Conservation (phyloP, 2,329 filamentous ascomycete species). For the Aureobasidium leucospermi region DNA sequence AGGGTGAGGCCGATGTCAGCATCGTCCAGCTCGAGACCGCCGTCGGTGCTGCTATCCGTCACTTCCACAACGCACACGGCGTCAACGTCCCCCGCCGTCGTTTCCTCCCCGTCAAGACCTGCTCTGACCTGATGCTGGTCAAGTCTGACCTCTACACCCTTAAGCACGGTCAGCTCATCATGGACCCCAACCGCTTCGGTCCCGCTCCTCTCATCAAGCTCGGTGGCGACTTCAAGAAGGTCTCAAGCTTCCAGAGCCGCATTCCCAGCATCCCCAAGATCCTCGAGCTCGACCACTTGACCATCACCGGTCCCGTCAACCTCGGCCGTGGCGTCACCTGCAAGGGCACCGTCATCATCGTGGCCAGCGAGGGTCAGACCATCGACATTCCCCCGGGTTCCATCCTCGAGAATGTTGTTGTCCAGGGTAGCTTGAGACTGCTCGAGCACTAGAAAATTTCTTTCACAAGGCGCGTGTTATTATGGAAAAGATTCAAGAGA, state of each 20-base stretch:
- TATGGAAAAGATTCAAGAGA: conserved; percentile 10
- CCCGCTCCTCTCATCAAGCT: conserved; percentile 98
- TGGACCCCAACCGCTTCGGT: conserved; percentile 93
- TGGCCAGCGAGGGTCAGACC: conserved; percentile 93
- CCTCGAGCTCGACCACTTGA: conserved; percentile 87
- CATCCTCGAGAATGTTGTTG: conserved; percentile 96
- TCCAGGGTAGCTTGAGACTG: conserved; percentile 85
- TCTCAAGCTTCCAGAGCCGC: conserved; percentile 88
- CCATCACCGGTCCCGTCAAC: conserved; percentile 96
- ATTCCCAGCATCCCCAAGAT: conserved; percentile 86
- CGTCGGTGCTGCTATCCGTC: conserved; percentile 94
- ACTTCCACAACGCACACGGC: conserved; percentile 97
- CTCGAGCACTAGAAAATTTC: conserved; percentile 52
- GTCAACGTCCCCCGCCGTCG: conserved; percentile 96
- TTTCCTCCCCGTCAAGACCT: conserved; percentile 99
- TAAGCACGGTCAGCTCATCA: conserved; percentile 95
- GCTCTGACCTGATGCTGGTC: conserved; percentile 98
- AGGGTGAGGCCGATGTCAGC: conserved; percentile 96
- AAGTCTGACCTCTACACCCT: conserved; percentile 99
- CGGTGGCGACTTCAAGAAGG: conserved; percentile 99
- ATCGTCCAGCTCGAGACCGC: conserved; percentile 98
- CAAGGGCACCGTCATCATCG: conserved; percentile 98
- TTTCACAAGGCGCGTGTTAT: background rate
- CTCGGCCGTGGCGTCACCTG: conserved; percentile 89
- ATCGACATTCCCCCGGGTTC: conserved; percentile 97